Percentiles rank a stretch among this genome's conserved stretches.
Conservation (phyloP, 2,329 filamentous ascomycete species). For the Microdochium nivale region DNA sequence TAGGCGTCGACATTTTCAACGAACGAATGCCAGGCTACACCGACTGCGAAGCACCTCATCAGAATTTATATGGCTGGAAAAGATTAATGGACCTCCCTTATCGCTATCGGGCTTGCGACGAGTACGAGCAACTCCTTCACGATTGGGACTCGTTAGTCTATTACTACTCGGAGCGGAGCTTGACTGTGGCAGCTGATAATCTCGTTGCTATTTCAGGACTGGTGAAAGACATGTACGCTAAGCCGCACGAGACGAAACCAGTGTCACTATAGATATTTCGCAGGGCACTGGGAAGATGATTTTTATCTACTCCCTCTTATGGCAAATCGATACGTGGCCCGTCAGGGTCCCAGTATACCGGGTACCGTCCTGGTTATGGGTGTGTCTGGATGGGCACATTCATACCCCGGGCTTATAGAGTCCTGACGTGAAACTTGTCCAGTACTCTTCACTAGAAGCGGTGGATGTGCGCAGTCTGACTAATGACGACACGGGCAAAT, state of each 20-base stretch:
- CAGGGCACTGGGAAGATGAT: constrained; percentile 7
- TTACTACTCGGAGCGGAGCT: constrained; percentile 4
- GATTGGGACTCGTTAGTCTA: background rate
- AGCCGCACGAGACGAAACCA: background rate
- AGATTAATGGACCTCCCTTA: no score
- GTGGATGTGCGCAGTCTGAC: background rate
- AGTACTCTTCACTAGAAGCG: background rate
- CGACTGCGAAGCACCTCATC: no score
- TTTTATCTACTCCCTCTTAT: constrained; percentile 6
- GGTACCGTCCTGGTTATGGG: constrained; percentile 13
- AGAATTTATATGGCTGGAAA: no score
- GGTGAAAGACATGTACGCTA: constrained; percentile 6
- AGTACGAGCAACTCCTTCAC: constrained; percentile 1
- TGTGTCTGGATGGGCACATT: constrained; percentile 8
- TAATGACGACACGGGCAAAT: background rate
- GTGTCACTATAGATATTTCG: constrained; percentile 5
- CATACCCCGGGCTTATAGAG: no score
- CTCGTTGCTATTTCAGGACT: constrained; percentile 11
- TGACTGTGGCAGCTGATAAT: constrained; percentile 9
- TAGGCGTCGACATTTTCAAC: no score
- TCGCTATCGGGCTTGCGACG: no score
- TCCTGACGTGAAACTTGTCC: no score
- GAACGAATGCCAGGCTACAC: no score
- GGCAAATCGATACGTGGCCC: constrained; percentile 1
- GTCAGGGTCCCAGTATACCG: constrained; percentile 3